These are phyloP conservation scores for Pseudognaphalium luteoalbum DNA, from an alignment of 129 eudicot genomes.

Conservation along the genomic window DNA sequence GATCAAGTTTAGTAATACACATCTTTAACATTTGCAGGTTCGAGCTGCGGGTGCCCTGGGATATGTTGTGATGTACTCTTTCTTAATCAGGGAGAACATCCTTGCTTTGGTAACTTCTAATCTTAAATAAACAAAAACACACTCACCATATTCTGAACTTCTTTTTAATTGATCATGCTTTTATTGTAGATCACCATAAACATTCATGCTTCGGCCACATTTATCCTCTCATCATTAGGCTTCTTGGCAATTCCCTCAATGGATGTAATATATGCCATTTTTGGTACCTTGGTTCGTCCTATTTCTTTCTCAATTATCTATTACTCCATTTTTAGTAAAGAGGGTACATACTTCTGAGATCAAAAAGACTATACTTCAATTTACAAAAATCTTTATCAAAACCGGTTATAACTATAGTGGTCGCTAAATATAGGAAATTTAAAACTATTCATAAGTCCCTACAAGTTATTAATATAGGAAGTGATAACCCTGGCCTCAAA, in stretches of 20 bases:
- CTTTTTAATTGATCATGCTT: slow-evolving; percentile 13
- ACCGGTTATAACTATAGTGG: not conserved
- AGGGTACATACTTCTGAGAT: slow-evolving; percentile 20
- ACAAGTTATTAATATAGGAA: not conserved
- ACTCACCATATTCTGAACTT: not conserved
- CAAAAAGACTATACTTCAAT: not conserved
- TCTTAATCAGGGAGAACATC: slow-evolving; percentile 85
- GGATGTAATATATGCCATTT: slow-evolving; percentile 68
- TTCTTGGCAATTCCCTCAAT: slow-evolving; percentile 70
- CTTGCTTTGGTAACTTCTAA: slow-evolving; percentile 68
- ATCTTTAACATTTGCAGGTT: slow-evolving; percentile 49
- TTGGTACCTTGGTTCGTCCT: slow-evolving; percentile 75
- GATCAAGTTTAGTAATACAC: slow-evolving; percentile 6
- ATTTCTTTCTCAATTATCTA: not conserved
- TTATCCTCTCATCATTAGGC: slow-evolving; percentile 66
- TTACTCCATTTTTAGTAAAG: not conserved
- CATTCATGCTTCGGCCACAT: slow-evolving; percentile 77
- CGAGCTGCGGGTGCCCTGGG: slow-evolving; percentile 80
- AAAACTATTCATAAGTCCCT: not conserved
- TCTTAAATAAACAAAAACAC: slow-evolving; percentile 1
- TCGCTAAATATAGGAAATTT: not conserved
- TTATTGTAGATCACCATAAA: slow-evolving; percentile 78
- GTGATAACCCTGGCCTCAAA: not conserved
- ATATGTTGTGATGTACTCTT: slow-evolving; percentile 78
- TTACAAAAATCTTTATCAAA: not conserved